These are phyloP conservation scores for Cladosporium sp. DNA, from an alignment of 2,329 filamentous ascomycete genomes.

Conservation along the genomic window DNA sequence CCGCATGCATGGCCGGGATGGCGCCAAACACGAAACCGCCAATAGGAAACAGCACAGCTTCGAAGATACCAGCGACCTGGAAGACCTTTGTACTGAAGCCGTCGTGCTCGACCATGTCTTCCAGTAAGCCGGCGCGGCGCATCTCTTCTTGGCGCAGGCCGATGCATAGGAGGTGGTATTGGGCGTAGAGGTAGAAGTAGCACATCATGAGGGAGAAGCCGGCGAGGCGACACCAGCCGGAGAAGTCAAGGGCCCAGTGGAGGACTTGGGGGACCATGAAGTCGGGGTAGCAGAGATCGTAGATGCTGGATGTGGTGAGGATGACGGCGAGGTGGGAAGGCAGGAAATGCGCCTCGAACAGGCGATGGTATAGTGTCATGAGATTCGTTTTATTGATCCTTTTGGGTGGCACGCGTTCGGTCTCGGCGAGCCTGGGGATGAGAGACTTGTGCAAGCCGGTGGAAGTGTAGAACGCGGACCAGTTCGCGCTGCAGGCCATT, in stretches of 20 bases:
- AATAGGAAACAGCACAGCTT: conserved; percentile 66
- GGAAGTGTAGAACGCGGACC: conserved; percentile 34
- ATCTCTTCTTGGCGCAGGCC: conserved; percentile 65
- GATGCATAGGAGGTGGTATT: conserved; percentile 64
- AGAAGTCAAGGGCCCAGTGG: conserved; percentile 60
- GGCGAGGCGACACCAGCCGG: conserved; percentile 59
- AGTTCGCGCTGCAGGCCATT: conserved; percentile 30
- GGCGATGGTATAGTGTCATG: conserved; percentile 61
- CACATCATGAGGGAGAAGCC: conserved; percentile 64
- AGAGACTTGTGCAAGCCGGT: conserved; percentile 33
- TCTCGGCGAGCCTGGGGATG: conserved; percentile 24
- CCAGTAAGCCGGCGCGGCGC: conserved; percentile 62
- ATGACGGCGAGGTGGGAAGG: conserved; percentile 67
- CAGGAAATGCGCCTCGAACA: conserved; percentile 75
- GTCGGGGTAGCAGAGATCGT: conserved; percentile 55
- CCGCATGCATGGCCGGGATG: conserved; percentile 66
- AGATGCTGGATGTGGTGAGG: conserved; percentile 62
- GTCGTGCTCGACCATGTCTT: conserved; percentile 53
- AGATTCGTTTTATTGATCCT: conserved; percentile 50
- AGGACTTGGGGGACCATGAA: conserved; percentile 55
- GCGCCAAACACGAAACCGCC: conserved; percentile 68
- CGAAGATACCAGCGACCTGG: conserved; percentile 52
- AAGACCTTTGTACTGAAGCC: conserved; percentile 30
- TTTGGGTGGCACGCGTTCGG: conserved; percentile 23
- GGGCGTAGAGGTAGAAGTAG: conserved; percentile 67